Conservation (phyloP, 495 filamentous ascomycete species). For the Penicillium coffeae region DNA sequence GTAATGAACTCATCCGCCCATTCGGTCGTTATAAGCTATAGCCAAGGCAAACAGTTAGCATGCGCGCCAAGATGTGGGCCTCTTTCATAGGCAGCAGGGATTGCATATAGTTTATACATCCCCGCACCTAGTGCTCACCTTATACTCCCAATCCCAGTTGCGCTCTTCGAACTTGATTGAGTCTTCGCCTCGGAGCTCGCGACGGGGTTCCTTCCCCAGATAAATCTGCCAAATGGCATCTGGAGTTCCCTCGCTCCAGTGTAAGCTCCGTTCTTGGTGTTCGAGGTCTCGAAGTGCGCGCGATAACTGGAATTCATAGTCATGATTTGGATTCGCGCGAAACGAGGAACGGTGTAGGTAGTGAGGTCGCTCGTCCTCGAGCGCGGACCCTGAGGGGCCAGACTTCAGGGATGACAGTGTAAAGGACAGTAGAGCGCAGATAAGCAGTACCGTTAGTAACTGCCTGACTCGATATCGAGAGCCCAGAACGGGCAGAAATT, state of each 20-base stretch:
- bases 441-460: conserved; percentile 3
- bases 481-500: neutral
- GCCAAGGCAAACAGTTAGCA: neutral
- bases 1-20: conserved; percentile 30
- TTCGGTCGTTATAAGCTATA: conserved; percentile 26
- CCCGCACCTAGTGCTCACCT: conserved; percentile 12
- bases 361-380: conserved; percentile 18
- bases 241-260: conserved; percentile 6
- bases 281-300: conserved; percentile 28
- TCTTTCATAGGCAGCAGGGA: neutral
- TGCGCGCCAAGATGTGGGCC: neutral
- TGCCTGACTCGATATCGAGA: conserved; percentile 4
- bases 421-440: conserved; percentile 6
- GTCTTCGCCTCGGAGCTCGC: conserved; percentile 19
- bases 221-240: conserved; percentile 38
- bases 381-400: too few species aligned
- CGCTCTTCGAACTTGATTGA: conserved; percentile 26
- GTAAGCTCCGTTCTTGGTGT: conserved; percentile 3
- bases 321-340: conserved; percentile 25
- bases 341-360: conserved; percentile 31
- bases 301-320: conserved; percentile 26
- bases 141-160: conserved; percentile 33
- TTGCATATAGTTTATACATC: neutral
- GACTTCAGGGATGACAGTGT: conserved; percentile 2
- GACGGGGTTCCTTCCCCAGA: conserved; percentile 8